Evolutionary conservation across 2,329 filamentous ascomycete species (phyloP).

Genomic region (Mycosphaerella arachidis): DNA sequence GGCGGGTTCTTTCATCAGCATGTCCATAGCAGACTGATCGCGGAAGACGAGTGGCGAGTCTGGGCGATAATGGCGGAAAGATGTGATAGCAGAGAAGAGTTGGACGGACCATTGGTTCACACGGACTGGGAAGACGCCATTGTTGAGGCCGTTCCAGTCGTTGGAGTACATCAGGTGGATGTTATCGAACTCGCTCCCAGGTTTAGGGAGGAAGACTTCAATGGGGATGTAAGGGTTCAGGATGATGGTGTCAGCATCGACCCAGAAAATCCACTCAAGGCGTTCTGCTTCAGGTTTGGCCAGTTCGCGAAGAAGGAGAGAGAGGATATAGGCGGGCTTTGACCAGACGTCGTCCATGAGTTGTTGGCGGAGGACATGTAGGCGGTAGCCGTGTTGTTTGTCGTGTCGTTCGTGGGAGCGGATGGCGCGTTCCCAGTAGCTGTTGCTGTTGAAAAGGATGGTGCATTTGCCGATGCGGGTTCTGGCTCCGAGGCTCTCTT

Average conservation of each 20-base stretch:
- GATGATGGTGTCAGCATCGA: conserved; percentile 43
- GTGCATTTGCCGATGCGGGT: conserved; percentile 38
- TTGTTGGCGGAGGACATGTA: conserved; percentile 40
- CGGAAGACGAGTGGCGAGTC: conserved; percentile 34
- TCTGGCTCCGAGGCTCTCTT: conserved; percentile 29
- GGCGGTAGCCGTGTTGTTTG: conserved; percentile 39
- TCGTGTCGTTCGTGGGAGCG: conserved; percentile 40
- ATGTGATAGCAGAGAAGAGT: conserved; percentile 38
- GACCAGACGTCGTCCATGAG: conserved; percentile 44
- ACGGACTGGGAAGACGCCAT: conserved; percentile 41
- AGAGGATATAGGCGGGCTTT: conserved; percentile 43
- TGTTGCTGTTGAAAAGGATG: conserved; percentile 37
- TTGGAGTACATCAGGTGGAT: conserved; percentile 36
- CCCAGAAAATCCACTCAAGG: conserved; percentile 43
- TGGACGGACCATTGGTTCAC: conserved; percentile 39
- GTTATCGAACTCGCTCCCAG: conserved; percentile 32
- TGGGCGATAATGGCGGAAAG: conserved; percentile 38
- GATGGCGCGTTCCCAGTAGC: conserved; percentile 40
- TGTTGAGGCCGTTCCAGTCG: conserved; percentile 42
- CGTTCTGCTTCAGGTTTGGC: conserved; percentile 36
- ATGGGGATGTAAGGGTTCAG: conserved; percentile 41
- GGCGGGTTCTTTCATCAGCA: conserved; percentile 32
- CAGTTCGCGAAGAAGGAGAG: conserved; percentile 37
- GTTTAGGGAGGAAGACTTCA: conserved; percentile 38
- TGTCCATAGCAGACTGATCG: conserved; percentile 42